Evolutionary conservation across 371 early-diverging fungal species (phyloP).

Genomic region (Apophysomyces ossiformis): DNA sequence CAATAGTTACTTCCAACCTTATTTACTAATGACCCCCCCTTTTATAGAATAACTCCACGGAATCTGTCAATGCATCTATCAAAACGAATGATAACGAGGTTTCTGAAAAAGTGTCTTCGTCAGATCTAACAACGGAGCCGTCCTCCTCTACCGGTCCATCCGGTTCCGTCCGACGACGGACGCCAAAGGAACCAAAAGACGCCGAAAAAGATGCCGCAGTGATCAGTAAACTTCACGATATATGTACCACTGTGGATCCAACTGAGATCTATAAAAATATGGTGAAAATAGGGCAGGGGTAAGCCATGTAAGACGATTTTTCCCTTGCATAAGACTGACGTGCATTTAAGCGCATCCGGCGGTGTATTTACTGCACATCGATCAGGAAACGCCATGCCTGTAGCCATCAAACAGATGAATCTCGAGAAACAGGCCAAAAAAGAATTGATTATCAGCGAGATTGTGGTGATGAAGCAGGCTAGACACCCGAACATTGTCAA

Average conservation of each 20-base stretch:
- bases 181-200: constrained; percentile 6
- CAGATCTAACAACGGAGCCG: not conserved
- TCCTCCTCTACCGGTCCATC: not conserved
- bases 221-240: constrained; percentile 81
- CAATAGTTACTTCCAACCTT: not conserved
- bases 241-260: constrained; percentile 93
- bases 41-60: not conserved
- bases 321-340: not conserved
- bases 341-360: constrained; percentile 48
- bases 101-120: not conserved
- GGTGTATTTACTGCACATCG: constrained; percentile 78
- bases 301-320: constrained; percentile 15
- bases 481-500: constrained; percentile 88
- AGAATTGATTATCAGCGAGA: constrained; percentile 91
- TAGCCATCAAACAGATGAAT: constrained; percentile 92
- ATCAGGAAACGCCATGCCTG: constrained; percentile 58
- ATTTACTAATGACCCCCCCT: not conserved
- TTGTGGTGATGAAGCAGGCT: constrained; percentile 79
- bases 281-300: constrained; percentile 79
- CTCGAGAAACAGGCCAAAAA: constrained; percentile 86
- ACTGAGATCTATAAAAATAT: constrained; percentile 60
- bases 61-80: not conserved
- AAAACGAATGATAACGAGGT: not conserved
- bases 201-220: constrained; percentile 63
- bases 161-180: constrained; percentile 8